Conservation (phyloP, 176 grass and related monocot species). For the Rhipidocladum racemiflorum region DNA sequence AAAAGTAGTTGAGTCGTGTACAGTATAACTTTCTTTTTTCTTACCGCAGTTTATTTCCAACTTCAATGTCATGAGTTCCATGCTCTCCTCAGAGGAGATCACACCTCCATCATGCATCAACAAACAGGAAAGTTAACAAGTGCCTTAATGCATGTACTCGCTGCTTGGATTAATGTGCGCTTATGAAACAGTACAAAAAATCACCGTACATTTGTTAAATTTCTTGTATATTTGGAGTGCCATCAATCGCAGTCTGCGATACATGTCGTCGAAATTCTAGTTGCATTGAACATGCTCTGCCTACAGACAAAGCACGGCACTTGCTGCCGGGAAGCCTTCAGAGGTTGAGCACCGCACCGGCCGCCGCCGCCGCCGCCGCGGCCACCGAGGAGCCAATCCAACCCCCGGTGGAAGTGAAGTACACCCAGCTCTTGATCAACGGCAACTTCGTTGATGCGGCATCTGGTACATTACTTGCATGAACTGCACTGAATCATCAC, state of each 20-base stretch:
- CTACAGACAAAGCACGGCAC: slow-evolving; percentile 30
- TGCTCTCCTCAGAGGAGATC: neutral
- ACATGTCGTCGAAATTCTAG: neutral
- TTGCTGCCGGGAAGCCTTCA: slow-evolving; percentile 34
- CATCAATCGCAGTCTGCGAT: neutral
- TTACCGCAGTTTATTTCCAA: neutral
- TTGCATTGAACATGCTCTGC: neutral
- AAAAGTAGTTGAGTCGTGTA: neutral
- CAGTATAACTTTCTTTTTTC: neutral
- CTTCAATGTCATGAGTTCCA: neutral
- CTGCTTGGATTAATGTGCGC: neutral
- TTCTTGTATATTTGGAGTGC: neutral
- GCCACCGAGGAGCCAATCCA: slow-evolving; percentile 54
- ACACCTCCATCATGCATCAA: neutral
- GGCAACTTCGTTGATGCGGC: slow-evolving; percentile 83
- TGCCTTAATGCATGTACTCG: neutral
- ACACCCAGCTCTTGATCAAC: slow-evolving; percentile 82
- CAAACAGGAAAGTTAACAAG: neutral
- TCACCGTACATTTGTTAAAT: neutral
- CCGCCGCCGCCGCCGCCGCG: neutral
- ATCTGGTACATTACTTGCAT: slow-evolving; percentile 42
- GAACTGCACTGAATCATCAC: neutral
- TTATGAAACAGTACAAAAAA: neutral
- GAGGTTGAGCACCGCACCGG: slow-evolving; percentile 52
- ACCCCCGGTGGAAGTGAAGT: slow-evolving; percentile 68